Evolutionary conservation across 192 early-diverging fungal genomes (phyloP), one percentile per base, ranked within the genome.

Genomic region (Coemansia sp.): DNA sequence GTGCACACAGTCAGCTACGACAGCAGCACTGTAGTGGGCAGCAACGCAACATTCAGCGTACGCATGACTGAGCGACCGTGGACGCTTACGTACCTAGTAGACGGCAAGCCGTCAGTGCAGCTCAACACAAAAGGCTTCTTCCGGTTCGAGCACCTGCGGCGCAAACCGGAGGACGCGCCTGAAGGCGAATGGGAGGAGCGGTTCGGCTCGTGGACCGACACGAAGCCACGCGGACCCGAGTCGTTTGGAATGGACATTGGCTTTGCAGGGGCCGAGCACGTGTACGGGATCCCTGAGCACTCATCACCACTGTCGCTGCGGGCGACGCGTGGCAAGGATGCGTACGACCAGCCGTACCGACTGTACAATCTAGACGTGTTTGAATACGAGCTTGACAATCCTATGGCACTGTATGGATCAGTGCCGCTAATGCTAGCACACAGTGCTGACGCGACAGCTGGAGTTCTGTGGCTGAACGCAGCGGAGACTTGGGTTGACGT

Each of bases 401-500:
- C 96, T n/a, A 96, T 94, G 89, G 92, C 95, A 4, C 86, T 99
- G 4, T 99, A 99, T 67, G 96, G 97, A 41, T 87, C 92, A 8
- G 82, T 99, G 22, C 97, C 97, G 12, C 90, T 97, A 57, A 93
- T 99, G 89, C 60, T 95, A 31, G 93, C 93, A 1, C 96, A 99
- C 67, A 86, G 85, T 27, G 85, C 88, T 59, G 86, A 87, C 48
- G 61, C 68, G 11, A 86, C 91, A 3, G 88, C 87, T 6, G 97
- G 92, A 53, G 83, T 94, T 0, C 88, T 97, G 56, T 95, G 91
- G 91, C 74, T 98, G 70, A 99, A 96, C 62, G 82, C 94, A 2
- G 92, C 97, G 2, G 97, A 99, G 75, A 98, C 95, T 54, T 99
- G 97, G 97, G 85, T 99, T 21, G 97, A 99, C 65, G 86, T 99